Base-by-base conservation (phyloP, 495 filamentous ascomycete species). In the Penicillium longicatenatum region DNA sequence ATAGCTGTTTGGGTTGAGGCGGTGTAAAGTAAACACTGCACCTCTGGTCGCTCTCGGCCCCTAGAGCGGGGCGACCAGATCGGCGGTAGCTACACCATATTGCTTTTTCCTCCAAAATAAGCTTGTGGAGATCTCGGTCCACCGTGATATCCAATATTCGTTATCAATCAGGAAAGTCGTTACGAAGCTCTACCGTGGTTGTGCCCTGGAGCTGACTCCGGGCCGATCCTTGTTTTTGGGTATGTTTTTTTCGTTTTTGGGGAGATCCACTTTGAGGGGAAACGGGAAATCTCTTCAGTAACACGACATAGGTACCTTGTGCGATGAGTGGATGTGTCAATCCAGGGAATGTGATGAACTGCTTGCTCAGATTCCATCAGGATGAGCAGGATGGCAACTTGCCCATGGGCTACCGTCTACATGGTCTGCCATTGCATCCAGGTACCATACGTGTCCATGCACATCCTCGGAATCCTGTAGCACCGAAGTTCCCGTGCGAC, bases 381-480 rank as follows among this genome's bases (percentile, higher is more conserved):
- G 43, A 46, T 46, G 43, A 46, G 43, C 43, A 11, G 43, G 43
- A 46, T 46, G 43, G 20, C 22, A 14, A 11, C n/a, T 41, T 10
- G 19, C 22, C 17, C 35, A 14, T n/a, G n/a, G n/a, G n/a, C n/a
- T n/a, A n/a, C n/a, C n/a, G n/a, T n/a, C n/a, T n/a, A n/a, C n/a
- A n/a, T n/a, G n/a, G n/a, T n/a, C n/a, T n/a, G n/a, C n/a, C n/a
- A 54, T 54, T 54, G 45, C 52, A 49, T 48, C 53, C 45, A 44
- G 48, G 58, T 57, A 61, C 37, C 48, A 35, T 35, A 39, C 37
- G 43, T 22, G 45, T n/a, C 24, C 45, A 62, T 46, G 59, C 45
- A 33, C 12, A 17, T 31, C 16, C 22, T 22, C 47, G 44, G 54
- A 49, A 14, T 58, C 24, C 50, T 51, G 14, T 21, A 19, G 46